Evolutionary conservation across 169 alveolate genomes (phyloP), one percentile per base, ranked within the genome.

Genomic region (Miamiensis avidus): DNA sequence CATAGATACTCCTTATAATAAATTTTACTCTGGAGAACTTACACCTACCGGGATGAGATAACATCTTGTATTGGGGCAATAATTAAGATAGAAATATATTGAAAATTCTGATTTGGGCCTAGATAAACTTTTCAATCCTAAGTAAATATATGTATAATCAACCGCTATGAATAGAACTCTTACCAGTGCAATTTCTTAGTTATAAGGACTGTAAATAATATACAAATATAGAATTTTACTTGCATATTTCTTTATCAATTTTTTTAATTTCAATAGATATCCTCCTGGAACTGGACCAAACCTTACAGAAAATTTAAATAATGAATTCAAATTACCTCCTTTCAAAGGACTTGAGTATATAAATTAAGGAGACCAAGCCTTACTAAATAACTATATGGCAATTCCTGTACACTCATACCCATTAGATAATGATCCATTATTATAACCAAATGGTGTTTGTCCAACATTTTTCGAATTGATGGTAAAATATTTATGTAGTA

Each of bases 11-110:
- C 26, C 4, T 11, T 49, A 11, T 49, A 49, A 72, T 0, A 25
- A 26, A 73, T 65, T 73, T 72, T 34, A 74, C 1, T 72, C 74
- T 31, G 87, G 87, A 25, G 72, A 82, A 74, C 31, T 82, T 16
- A 89, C 93, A 34, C 74, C 84, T 77, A 79, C 89, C 28, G 93
- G 93, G 29, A 86, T 82, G 84, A 86, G 91, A 74, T 89, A 89
- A 65, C 89, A 89, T 74, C 86, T 34, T 81, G 82, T 83, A 34
- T 86, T 89, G 83, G 93, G 93, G 74, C 31, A 72, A 32, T 25
- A 76, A 74, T 34, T 86, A 73, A 82, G 84, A 82, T 34, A 74
- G n/a, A 75, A 31, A 78, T 89, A 86, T 32, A 85, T 85, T 1
- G 83, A 78, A 26, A 77, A 83, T 31, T 65, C 49, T 79, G 75